phyloP scores from a whole-genome alignment of 2,329 filamentous ascomycete species.

The Harringtonia aguacate region DNA sequence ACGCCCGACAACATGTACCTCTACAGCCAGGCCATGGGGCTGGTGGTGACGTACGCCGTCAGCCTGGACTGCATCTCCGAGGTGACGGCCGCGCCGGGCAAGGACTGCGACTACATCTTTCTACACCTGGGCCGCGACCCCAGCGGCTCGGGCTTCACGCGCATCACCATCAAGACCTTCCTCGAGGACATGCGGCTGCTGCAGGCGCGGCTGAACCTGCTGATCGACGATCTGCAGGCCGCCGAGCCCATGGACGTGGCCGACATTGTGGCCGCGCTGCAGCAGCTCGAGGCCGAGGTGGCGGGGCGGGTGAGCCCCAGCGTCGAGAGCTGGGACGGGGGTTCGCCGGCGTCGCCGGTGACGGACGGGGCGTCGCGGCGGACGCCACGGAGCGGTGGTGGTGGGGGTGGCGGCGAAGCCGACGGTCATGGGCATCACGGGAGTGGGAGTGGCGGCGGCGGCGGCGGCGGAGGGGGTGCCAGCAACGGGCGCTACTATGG shows the following conservation, averaged over 20 bases:
- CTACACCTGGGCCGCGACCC: slow-evolving; percentile 60
- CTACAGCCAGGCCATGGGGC: slow-evolving; percentile 87
- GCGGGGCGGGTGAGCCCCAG: slow-evolving; percentile 56
- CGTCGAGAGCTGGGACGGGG: slow-evolving; percentile 85
- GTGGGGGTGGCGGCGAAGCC: too few relatives aligned
- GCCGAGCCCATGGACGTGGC: slow-evolving; percentile 59
- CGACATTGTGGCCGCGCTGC: slow-evolving; percentile 59
- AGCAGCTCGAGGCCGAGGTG: slow-evolving; percentile 60
- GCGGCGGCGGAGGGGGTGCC: slow-evolving; percentile 38
- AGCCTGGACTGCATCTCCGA: slow-evolving; percentile 70
- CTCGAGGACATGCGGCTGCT: slow-evolving; percentile 77
- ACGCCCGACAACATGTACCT: slow-evolving; percentile 87
- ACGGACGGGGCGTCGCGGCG: too few relatives aligned
- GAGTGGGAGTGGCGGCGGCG: slow-evolving; percentile 14
- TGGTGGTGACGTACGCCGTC: slow-evolving; percentile 74
- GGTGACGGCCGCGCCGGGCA: slow-evolving; percentile 79
- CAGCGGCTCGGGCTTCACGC: slow-evolving; percentile 52
- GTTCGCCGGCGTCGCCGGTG: slow-evolving; percentile 44
- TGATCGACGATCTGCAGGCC: slow-evolving; percentile 70
- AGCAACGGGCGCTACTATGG: slow-evolving; percentile 18
- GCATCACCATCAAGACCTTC: slow-evolving; percentile 86
- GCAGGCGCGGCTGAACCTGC: slow-evolving; percentile 71
- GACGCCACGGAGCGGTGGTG: too few relatives aligned
- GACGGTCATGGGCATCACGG: too few relatives aligned
- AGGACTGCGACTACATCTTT: slow-evolving; percentile 88